Evolutionary conservation across 148 eudicot genomes (phyloP), one percentile per base, ranked within the genome.

Genomic region (Hydrangea macrophylla): DNA sequence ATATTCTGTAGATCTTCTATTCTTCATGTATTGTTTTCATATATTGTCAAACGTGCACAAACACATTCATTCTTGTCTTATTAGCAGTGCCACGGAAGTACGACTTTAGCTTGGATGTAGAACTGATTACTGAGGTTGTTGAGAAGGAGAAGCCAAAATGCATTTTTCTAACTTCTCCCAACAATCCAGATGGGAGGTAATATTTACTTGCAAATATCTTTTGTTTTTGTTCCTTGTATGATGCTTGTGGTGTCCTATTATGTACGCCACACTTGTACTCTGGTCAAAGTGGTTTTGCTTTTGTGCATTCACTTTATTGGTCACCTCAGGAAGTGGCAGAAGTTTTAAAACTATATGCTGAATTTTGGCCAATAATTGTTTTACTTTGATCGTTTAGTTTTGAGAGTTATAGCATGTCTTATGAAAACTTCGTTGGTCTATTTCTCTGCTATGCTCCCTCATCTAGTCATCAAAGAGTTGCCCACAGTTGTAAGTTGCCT

Each of bases 111-210:
- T 77, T 94, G 87, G 82, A 94, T 75, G 90, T 87, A 45, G 84
- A 79, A 78, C 65, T 62, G 69, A 90, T 94, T 66, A 53, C 80
- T 15, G 81, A 87, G 76, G 80, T 75, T 55, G 84, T 94, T 62
- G 81, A 86, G 70, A 77, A 63, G 59, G 98, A 88, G 82, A 90
- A 84, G 63, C 98, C 97, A 11, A 94, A 94, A 76, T 88, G 96
- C 85, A 86, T 94, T 74, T 90, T 94, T 75, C 83, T 94, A 55
- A 90, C 98, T 62, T 94, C 98, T 53, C 97, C 98, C 60, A 94
- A 90, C 74, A 94, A 94, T 76, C 97, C 98, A 57, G 98, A 94
- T 82, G 98, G 98, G 63, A 94, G 98, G 98, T 94, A 75, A 79
- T 75, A 37, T 67, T 18, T 26, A 7, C 23, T 53, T 12, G 37